phyloP scores from a whole-genome alignment of 495 filamentous ascomycete genomes.

The Neurospora intermedia region DNA sequence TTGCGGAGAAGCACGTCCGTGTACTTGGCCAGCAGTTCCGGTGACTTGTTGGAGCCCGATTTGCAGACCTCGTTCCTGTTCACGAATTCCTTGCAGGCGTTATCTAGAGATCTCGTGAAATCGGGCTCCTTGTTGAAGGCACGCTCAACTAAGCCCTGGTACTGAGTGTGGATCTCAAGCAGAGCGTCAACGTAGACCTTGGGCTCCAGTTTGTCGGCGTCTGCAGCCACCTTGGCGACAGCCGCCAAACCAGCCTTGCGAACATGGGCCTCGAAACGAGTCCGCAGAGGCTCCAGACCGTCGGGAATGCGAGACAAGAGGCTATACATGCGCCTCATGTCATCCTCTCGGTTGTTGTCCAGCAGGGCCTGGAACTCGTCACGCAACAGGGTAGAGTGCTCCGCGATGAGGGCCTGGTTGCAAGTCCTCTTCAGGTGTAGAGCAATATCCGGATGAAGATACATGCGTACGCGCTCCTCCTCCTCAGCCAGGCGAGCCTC shows the following conservation, averaged over 20 bases:
- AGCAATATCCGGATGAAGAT: conserved; percentile 82
- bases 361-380: conserved; percentile 96
- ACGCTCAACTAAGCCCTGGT: conserved; percentile 79
- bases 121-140: conserved; percentile 94
- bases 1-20: conserved; percentile 91
- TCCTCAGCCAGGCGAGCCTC: conserved; percentile 87
- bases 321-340: conserved; percentile 93
- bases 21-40: conserved; percentile 90
- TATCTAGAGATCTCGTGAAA: conserved; percentile 92
- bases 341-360: conserved; percentile 88
- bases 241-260: conserved; percentile 76
- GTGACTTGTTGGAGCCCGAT: conserved; percentile 80
- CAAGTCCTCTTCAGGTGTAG: conserved; percentile 75
- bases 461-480: conserved; percentile 86
- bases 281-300: conserved; percentile 79
- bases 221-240: conserved; percentile 81
- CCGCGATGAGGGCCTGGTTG: conserved; percentile 78
- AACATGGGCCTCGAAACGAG: conserved; percentile 87
- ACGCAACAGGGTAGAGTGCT: conserved; percentile 70
- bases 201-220: conserved; percentile 85
- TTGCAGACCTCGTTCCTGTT: conserved; percentile 96
- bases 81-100: conserved; percentile 95
- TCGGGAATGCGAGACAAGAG: conserved; percentile 85
- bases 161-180: conserved; percentile 86
- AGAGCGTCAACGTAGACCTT: conserved; percentile 95